These are phyloP conservation scores for Coniochaeta ligniaria DNA, from an alignment of 2,329 filamentous ascomycete species.

Conservation along the genomic window DNA sequence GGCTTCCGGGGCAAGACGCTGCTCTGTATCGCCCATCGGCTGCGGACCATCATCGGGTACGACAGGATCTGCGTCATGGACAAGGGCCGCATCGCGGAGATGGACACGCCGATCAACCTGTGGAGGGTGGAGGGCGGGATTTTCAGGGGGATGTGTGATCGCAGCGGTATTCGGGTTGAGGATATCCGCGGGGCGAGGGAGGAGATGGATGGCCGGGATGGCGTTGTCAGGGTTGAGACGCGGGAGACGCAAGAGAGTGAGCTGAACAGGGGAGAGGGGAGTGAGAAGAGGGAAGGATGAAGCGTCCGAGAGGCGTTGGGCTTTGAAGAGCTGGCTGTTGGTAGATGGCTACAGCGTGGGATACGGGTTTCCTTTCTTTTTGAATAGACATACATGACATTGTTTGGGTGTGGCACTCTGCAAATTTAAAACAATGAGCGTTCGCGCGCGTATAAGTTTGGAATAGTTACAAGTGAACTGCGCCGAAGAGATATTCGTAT, in stretches of 20 bases:
- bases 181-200: constrained; percentile 42
- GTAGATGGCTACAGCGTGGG: too few relatives aligned
- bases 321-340: too few relatives aligned
- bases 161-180: constrained; percentile 64
- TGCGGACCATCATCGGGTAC: constrained; percentile 89
- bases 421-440: too few relatives aligned
- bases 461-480: too few relatives aligned
- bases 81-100: constrained; percentile 75
- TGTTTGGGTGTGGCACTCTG: not conserved
- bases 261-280: constrained; percentile 7
- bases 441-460: too few relatives aligned
- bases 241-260: not conserved
- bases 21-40: constrained; percentile 84
- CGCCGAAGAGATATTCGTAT: not conserved
- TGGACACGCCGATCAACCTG: constrained; percentile 68
- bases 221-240: not conserved
- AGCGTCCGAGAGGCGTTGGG: too few relatives aligned
- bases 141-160: constrained; percentile 84
- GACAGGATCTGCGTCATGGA: constrained; percentile 98
- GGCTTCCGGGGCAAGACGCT: constrained; percentile 84
- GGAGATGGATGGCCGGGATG: constrained; percentile 16
- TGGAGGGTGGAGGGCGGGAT: constrained; percentile 66
- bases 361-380: too few relatives aligned
- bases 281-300: constrained; percentile 3
- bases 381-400: too few relatives aligned